These are phyloP conservation scores for Emmonsia crescens DNA, from an alignment of 2,329 filamentous ascomycete species.

Conservation along the genomic window DNA sequence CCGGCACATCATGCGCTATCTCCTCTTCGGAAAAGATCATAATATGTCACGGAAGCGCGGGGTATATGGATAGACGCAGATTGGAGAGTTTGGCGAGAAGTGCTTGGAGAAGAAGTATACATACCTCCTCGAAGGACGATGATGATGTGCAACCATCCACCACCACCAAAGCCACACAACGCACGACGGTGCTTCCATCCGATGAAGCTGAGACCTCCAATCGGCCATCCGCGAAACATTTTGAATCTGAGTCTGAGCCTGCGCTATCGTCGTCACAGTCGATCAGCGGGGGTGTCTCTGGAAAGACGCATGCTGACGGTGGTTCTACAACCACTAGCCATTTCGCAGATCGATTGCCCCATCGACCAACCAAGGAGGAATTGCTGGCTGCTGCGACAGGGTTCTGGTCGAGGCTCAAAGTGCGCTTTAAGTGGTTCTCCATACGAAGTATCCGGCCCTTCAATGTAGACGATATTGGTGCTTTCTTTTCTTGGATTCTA, in stretches of 20 bases:
- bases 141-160: background rate
- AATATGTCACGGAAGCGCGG: constrained; percentile 17
- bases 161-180: background rate
- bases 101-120: constrained; percentile 23
- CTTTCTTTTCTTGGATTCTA: constrained; percentile 90
- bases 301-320: background rate
- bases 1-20: constrained; percentile 23
- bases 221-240: background rate
- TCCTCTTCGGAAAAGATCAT: constrained; percentile 19
- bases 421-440: constrained; percentile 95
- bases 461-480: constrained; percentile 92
- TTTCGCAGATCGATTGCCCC: constrained; percentile 54
- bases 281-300: background rate
- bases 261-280: background rate
- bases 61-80: constrained; percentile 13
- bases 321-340: constrained; percentile 24
- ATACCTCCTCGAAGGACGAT: constrained; percentile 16
- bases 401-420: constrained; percentile 80
- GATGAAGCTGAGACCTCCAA: background rate
- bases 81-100: constrained; percentile 13
- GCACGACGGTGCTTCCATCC: background rate
- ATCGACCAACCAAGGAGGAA: constrained; percentile 83
- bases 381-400: constrained; percentile 81
- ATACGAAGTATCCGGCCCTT: constrained; percentile 89
- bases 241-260: background rate